phyloP scores from a whole-genome alignment of 768 basidiomycete genomes.

The Rhizopogon vesiculosus region DNA sequence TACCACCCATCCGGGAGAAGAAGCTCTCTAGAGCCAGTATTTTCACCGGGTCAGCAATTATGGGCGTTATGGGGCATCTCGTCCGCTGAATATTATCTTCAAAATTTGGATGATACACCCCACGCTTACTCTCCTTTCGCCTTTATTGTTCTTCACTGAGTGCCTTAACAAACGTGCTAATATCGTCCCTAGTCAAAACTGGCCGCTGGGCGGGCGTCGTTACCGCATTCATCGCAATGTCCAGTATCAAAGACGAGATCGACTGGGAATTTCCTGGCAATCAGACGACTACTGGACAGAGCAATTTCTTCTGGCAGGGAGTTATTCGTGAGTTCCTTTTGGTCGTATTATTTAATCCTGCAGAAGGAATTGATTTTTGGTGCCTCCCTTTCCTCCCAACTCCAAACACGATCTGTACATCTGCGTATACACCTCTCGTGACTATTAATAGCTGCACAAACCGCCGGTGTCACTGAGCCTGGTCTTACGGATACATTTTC shows the following conservation, averaged over 20 bases:
- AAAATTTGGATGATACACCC: too few species aligned
- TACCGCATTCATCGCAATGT: constrained; percentile 84
- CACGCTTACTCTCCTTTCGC: not conserved
- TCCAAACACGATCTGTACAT: not conserved
- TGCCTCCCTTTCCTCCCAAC: not conserved
- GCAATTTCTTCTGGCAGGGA: constrained; percentile 80
- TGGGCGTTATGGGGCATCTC: not conserved
- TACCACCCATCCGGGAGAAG: not conserved
- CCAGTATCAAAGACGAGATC: constrained; percentile 78
- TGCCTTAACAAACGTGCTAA: not conserved
- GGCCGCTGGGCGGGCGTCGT: constrained; percentile 79
- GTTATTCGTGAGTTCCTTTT: constrained; percentile 46
- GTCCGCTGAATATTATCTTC: not conserved
- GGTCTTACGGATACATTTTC: constrained; percentile 58
- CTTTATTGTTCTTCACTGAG: not conserved
- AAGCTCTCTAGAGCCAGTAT: not conserved
- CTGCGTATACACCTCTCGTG: not conserved
- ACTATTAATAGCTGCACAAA: constrained; percentile 23
- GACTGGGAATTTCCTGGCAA: constrained; percentile 83
- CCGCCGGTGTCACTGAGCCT: constrained; percentile 43
- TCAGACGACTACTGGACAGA: constrained; percentile 60
- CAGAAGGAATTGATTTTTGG: not conserved
- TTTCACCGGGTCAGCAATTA: not conserved
- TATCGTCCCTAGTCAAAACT: constrained; percentile 54
- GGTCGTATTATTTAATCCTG: not conserved